These are phyloP conservation scores for Starmerella stigmatis DNA, from an alignment of 805 yeast species.

Conservation along the genomic window DNA sequence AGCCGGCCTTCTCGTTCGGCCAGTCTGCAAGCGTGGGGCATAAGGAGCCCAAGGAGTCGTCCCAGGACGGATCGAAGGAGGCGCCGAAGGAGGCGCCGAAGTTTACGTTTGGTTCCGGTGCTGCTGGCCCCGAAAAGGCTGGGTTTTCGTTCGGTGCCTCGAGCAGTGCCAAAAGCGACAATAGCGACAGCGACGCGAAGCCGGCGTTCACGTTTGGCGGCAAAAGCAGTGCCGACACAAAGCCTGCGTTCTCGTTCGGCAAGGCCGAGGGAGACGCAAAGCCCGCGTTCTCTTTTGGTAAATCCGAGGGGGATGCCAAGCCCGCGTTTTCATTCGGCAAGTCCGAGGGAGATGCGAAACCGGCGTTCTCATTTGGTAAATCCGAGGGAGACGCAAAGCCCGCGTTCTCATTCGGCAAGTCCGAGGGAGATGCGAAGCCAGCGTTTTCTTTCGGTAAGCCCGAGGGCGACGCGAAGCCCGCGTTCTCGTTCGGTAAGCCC, in stretches of 20 bases:
- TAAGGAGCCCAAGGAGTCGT: no score
- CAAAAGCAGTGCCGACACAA: background rate
- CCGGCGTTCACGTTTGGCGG: constrained; percentile 22
- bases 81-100: no score
- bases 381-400: background rate
- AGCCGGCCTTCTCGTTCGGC: background rate
- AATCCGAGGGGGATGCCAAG: background rate
- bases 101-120: no score
- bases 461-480: constrained; percentile 13
- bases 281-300: constrained; percentile 30
- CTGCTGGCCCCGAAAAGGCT: no score
- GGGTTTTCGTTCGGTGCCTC: constrained; percentile 17
- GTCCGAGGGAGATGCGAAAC: constrained; percentile 11
- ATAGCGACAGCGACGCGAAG: no score
- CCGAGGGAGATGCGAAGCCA: constrained; percentile 14
- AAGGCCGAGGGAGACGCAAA: constrained; percentile 11
- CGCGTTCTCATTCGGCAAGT: constrained; percentile 7
- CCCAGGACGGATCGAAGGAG: background rate
- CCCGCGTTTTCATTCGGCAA: no score
- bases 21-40: no score
- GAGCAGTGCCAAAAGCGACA: no score
- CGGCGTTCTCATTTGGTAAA: constrained; percentile 20
- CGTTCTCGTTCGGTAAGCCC: constrained; percentile 18
- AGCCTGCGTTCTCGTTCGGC: constrained; percentile 27
- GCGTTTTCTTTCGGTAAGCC: constrained; percentile 14